Conservation (phyloP, 345 rosid species). For the Euphorbia tirucalli region DNA sequence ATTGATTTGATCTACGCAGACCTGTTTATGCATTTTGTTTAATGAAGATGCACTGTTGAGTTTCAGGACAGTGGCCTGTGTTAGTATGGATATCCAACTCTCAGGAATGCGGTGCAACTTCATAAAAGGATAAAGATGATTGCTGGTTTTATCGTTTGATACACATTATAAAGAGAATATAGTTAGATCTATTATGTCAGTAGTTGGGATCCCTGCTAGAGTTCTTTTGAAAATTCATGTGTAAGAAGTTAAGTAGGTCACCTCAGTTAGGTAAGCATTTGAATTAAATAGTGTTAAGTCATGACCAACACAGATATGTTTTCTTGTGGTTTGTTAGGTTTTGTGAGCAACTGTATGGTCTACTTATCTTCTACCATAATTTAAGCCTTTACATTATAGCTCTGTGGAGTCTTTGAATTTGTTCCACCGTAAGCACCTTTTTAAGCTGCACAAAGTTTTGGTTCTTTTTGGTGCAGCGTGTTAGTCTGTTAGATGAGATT, state of each 20-base stretch:
- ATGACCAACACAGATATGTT: neutral
- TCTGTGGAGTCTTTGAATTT: neutral
- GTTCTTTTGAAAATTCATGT: neutral
- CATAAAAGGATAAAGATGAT: neutral
- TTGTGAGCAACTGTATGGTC: neutral
- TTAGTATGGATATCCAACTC: neutral
- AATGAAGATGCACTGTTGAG: neutral
- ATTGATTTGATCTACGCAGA: neutral
- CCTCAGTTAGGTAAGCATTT: neutral
- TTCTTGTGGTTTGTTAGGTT: neutral
- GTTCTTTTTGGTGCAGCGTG: too few relatives aligned
- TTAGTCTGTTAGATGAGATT: too few relatives aligned
- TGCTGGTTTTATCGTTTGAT: neutral
- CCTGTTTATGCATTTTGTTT: neutral
- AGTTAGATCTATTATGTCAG: slow-evolving; percentile 1
- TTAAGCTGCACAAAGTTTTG: neutral
- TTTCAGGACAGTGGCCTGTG: neutral
- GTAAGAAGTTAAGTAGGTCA: neutral
- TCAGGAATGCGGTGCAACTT: neutral
- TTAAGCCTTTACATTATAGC: neutral
- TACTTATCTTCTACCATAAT: neutral
- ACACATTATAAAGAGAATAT: neutral
- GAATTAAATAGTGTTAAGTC: neutral
- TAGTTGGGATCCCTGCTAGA: neutral
- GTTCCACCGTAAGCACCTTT: neutral